Base-by-base conservation (phyloP, 148 eudicot species). In the Talinum fruticosum region DNA sequence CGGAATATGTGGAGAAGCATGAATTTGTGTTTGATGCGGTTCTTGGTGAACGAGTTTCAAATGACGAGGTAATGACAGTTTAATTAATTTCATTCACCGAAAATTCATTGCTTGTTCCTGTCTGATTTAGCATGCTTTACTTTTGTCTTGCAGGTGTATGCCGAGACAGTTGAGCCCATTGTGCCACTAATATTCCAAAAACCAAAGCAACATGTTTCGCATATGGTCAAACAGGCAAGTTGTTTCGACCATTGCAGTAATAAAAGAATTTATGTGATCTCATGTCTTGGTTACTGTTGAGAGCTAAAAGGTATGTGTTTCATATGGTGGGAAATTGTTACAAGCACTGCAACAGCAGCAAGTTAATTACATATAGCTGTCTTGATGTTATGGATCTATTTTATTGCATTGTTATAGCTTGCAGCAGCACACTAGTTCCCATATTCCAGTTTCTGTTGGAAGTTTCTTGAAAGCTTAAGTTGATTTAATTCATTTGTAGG, bases 201-300 rank as follows among this genome's bases (percentile, higher is more conserved):
- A 92, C 97, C 72, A 92, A 92, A 84, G 97, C 97, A 75, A 92
- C 97, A 24, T 92, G 97, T 84, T 92, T 92, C 86, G 97, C 97
- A 15, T 92, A 92, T 84, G 97, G 97, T 49, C 97, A 92, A 79
- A 92, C 97, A 87, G 97, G 97, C 76, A 87, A 69, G 87, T 79
- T 35, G 29, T 44, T 76, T 59, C 4, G 61, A 12, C 37, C 37
- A n/a, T 54, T 64, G 28, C 47, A 21, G 34, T n/a, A 53, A 76
- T 44, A 15, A 47, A 32, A 15, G 28, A 26, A 34, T 54, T 67
- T 73, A n/a, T 34, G 0, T 51, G 5, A 41, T 24, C 4, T 15
- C 36, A 16, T 65, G 35, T 57, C 32, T 59, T n/a, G 32, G 18
- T 26, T 65, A 2, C 29, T 18, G 3, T 34, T 29, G 1, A 16